Conservation (phyloP, 495 filamentous ascomycete species). For the Lophiotrema nucula region DNA sequence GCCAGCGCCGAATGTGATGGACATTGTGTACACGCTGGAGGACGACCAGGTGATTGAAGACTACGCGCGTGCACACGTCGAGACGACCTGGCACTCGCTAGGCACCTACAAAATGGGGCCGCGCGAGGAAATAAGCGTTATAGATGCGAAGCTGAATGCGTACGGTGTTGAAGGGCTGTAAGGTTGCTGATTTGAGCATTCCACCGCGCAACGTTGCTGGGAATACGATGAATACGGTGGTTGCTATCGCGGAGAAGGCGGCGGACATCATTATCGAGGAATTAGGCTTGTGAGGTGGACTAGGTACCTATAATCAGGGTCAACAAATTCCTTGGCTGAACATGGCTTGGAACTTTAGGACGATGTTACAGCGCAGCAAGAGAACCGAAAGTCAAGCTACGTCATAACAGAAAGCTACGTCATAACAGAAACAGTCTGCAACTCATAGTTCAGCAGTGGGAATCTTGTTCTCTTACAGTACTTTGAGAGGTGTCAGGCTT, state of each 20-base stretch:
- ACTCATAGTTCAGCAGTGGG: no score
- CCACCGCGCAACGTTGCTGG: conserved; percentile 59
- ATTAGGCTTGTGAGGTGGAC: conserved; percentile 44
- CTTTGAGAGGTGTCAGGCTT: no score
- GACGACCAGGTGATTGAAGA: conserved; percentile 54
- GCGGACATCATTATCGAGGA: conserved; percentile 57
- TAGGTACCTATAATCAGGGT: no score
- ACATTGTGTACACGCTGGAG: conserved; percentile 50
- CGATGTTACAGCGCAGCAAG: no score
- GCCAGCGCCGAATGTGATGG: conserved; percentile 21
- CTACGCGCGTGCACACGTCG: conserved; percentile 47
- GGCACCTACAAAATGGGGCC: conserved; percentile 53
- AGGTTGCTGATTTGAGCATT: conserved; percentile 51
- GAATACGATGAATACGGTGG: conserved; percentile 61
- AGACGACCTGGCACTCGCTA: conserved; percentile 53
- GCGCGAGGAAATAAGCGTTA: conserved; percentile 48
- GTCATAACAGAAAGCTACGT: no score
- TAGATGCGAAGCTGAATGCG: conserved; percentile 50
- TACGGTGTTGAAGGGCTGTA: conserved; percentile 51
- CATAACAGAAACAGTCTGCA: no score
- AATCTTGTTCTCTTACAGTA: no score
- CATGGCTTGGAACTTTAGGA: no score
- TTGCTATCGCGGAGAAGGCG: conserved; percentile 62
- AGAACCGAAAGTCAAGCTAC: no score
- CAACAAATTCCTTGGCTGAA: no score